phyloP scores from a whole-genome alignment of 768 basidiomycete species.

The Coprinopsis sp. region DNA sequence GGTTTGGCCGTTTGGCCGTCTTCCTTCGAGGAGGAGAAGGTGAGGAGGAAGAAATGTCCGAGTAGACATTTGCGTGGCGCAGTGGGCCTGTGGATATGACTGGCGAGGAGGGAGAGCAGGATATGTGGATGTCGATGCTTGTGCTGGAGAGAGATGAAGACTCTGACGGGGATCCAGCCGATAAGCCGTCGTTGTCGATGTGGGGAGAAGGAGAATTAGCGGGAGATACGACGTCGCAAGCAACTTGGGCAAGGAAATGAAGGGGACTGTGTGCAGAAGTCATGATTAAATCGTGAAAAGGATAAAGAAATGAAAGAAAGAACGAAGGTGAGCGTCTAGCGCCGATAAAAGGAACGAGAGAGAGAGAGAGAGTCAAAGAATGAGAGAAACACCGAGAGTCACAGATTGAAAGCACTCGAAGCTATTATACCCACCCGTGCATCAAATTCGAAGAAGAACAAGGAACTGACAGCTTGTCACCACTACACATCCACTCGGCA shows the following conservation, averaged over 20 bases:
- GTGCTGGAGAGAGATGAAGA: conserved; percentile 14
- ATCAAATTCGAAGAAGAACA: no score
- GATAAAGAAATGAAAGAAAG: conserved; percentile 21
- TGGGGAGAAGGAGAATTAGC: conserved; percentile 14
- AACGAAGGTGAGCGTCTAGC: conserved; percentile 13
- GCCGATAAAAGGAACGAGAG: conserved; percentile 16
- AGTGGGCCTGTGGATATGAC: conserved; percentile 20
- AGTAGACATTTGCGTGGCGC: conserved; percentile 22
- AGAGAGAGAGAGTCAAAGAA: conserved; percentile 15
- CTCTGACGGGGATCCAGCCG: conserved; percentile 17
- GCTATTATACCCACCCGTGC: no score
- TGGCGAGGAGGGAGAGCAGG: conserved; percentile 18
- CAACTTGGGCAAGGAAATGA: conserved; percentile 34
- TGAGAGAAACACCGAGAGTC: conserved; percentile 16
- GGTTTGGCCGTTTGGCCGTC: conserved; percentile 18
- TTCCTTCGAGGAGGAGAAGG: conserved; percentile 24
- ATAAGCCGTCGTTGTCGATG: conserved; percentile 11
- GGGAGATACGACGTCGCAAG: conserved; percentile 19
- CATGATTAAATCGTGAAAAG: conserved; percentile 28
- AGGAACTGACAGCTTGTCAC: no score
- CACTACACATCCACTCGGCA: no score
- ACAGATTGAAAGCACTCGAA: no score
- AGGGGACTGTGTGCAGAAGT: conserved; percentile 23
- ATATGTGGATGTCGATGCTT: conserved; percentile 23
- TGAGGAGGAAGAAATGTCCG: conserved; percentile 20